Evolutionary conservation across 2,329 filamentous ascomycete species (phyloP), one percentile per base, ranked within the genome.

Genomic region (Alternaria arbusti): DNA sequence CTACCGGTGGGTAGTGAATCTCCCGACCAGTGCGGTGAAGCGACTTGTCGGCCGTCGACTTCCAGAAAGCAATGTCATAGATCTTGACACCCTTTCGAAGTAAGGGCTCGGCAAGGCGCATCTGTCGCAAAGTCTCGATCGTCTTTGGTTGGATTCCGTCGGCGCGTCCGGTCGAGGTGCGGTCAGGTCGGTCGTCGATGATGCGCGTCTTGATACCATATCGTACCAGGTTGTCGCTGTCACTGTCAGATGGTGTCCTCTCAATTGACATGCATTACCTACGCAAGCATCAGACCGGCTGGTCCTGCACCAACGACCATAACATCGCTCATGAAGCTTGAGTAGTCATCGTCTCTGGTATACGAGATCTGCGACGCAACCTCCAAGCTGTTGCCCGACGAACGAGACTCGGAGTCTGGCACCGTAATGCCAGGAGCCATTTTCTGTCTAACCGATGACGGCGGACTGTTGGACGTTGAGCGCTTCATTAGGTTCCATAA

Each of bases 61-160:
- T 80, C 80, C 91, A 93, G 76, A 92, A 92, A 46, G 88, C 85
- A 64, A 93, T 93, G 73, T 93, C 91, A 78, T 90, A 91, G 47
- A 93, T 87, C 49, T 87, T 87, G 54, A 90, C 90, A 28, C 89
- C 90, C 70, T 89, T 86, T 66, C 87, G 86, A 45, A 93, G 79
- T 28, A 93, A 79, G 2, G 86, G 82, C 66, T 92, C 90, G n/a
- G 88, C 89, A n/a, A 93, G 80, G 32, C 90, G 84, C 83, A 93
- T 88, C 79, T 92, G 90, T 65, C 88, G 86, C 70, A 93, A 86
- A 0, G 91, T 93, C 81, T 93, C 91, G 71, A 94, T 91, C 1
- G 90, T 91, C 80, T 93, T 93, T 47, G 91, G 91, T 73, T 93
- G 91, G 56, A 93, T 82, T 44, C 91, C 91, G 77, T 93, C 91